These are phyloP conservation scores for Parathielavia appendiculata DNA, from an alignment of 495 filamentous ascomycete species.

Conservation along the genomic window DNA sequence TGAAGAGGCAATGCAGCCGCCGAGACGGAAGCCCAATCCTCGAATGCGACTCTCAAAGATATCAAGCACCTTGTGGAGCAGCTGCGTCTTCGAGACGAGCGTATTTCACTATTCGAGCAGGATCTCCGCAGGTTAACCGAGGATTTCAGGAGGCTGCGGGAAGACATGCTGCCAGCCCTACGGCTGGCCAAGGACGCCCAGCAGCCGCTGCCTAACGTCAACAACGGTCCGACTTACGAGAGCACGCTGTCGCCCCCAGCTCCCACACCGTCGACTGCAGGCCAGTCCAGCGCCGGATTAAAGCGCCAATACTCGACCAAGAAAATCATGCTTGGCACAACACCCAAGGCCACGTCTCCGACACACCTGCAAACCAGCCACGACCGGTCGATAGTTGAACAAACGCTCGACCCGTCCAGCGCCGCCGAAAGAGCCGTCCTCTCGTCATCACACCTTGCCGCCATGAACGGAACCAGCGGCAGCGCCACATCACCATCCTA, in stretches of 20 bases:
- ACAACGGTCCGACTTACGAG: constrained; percentile 42
- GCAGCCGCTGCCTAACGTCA: constrained; percentile 68
- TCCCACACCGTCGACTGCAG: constrained; percentile 44
- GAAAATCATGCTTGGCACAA: constrained; percentile 75
- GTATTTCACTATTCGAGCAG: constrained; percentile 70
- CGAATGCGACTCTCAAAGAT: constrained; percentile 84
- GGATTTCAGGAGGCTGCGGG: constrained; percentile 75
- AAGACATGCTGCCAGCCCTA: constrained; percentile 85
- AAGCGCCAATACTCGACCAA: constrained; percentile 87
- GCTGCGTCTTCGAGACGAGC: constrained; percentile 79
- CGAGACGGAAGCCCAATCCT: constrained; percentile 77
- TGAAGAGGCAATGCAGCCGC: constrained; percentile 55
- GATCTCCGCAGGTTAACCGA: constrained; percentile 77
- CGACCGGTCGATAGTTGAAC: constrained; percentile 52
- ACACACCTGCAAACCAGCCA: constrained; percentile 63
- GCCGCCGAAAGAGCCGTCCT: constrained; percentile 57
- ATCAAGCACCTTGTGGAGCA: constrained; percentile 83
- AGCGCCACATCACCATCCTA: constrained; percentile 51
- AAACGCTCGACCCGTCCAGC: constrained; percentile 49
- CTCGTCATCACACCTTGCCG: constrained; percentile 70
- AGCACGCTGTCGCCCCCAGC: constrained; percentile 48
- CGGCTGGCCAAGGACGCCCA: constrained; percentile 85
- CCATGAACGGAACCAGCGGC: constrained; percentile 61
- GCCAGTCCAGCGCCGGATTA: constrained; percentile 49
- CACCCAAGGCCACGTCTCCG: constrained; percentile 70